Percentiles rank a stretch among this genome's conserved stretches.
Evolutionary conservation across 441 rosid genomes (phyloP).

Genomic region (Bocquillonia castaneifolia): DNA sequence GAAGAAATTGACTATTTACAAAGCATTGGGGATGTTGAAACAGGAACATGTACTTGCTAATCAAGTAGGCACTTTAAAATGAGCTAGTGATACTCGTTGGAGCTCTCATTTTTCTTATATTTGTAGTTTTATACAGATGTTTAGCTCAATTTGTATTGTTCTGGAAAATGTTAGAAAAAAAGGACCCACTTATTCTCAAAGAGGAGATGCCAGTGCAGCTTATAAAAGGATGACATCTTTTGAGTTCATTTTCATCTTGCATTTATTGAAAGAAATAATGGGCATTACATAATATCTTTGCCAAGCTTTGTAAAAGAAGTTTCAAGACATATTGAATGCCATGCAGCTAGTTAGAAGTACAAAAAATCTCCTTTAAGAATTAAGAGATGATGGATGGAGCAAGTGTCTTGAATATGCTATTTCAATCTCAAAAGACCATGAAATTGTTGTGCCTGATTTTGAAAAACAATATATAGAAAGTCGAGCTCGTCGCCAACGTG

Average conservation of each 20-base stretch:
- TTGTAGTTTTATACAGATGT: not conserved
- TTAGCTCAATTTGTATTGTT: not conserved
- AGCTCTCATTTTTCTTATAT: constrained; percentile 10
- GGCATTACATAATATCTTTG: not conserved
- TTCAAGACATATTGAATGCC: not conserved
- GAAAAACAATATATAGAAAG: not conserved
- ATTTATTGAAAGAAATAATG: not conserved
- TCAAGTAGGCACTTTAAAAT: not conserved
- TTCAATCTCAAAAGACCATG: not conserved
- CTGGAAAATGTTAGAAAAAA: not conserved
- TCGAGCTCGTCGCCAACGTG: not conserved
- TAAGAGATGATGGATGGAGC: not conserved
- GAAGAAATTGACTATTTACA: not conserved
- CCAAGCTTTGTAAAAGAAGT: not conserved
- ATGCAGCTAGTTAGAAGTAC: not conserved
- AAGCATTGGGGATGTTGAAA: not conserved
- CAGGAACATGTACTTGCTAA: not conserved
- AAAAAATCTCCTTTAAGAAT: not conserved
- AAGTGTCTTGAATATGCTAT: not conserved
- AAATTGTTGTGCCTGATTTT: not conserved
- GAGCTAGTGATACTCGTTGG: constrained; percentile 7
- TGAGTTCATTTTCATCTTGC: not conserved
- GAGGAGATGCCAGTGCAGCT: not conserved
- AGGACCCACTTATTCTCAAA: not conserved
- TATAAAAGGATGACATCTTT: not conserved